phyloP scores from a whole-genome alignment of 768 basidiomycete species.

The Candolleomyces efflorescens region DNA sequence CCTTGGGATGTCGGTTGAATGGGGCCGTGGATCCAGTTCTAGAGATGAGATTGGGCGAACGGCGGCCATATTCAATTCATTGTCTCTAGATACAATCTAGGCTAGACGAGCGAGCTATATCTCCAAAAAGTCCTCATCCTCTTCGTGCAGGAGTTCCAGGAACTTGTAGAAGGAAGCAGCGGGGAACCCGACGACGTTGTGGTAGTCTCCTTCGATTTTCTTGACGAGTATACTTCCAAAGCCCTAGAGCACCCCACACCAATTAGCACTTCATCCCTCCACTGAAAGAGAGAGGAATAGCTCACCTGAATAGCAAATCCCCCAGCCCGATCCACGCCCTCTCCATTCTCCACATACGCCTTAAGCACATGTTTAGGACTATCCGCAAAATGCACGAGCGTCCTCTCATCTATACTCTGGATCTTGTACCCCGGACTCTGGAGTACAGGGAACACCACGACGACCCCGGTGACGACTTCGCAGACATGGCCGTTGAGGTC shows the following conservation, averaged over 20 bases:
- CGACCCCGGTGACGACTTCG: conserved; percentile 90
- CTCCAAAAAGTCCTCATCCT: conserved; percentile 16
- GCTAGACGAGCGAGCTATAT: neutral
- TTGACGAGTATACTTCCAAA: conserved; percentile 77
- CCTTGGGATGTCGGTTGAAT: too few species aligned
- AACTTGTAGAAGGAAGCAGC: conserved; percentile 15
- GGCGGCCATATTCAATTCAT: too few species aligned
- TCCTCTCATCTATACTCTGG: conserved; percentile 78
- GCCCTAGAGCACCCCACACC: conserved; percentile 45
- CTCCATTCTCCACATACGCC: conserved; percentile 82
- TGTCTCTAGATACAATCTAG: too few species aligned
- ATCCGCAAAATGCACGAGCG: conserved; percentile 73
- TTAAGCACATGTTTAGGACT: conserved; percentile 53
- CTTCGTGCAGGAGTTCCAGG: conserved; percentile 13
- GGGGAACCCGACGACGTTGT: conserved; percentile 17
- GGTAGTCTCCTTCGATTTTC: conserved; percentile 32
- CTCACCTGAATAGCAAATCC: conserved; percentile 91
- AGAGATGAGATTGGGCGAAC: too few species aligned
- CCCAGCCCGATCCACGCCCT: conserved; percentile 86
- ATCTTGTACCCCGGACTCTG: conserved; percentile 73
- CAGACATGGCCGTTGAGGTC: conserved; percentile 84
- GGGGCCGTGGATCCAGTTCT: too few species aligned
- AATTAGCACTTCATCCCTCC: neutral
- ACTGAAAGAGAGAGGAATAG: neutral
- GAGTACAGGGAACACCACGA: conserved; percentile 72